phyloP scores from a whole-genome alignment of 2,329 filamentous ascomycete genomes.

The Pseudofabraea citricarpa region DNA sequence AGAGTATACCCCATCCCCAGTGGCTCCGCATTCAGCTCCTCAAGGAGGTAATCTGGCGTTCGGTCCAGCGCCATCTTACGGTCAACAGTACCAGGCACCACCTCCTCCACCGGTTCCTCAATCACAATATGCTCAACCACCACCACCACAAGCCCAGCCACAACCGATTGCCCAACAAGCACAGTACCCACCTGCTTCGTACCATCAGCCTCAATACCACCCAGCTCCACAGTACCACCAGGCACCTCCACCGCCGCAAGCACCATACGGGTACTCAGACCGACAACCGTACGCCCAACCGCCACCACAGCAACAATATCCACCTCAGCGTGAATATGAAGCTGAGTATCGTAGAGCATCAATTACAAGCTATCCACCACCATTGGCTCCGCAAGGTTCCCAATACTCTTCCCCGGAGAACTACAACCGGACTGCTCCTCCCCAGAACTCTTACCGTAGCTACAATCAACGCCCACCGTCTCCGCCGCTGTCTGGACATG shows the following conservation, averaged over 20 bases:
- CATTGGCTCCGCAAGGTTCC: slow-evolving; percentile 1
- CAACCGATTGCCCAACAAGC: not conserved
- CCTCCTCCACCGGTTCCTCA: slow-evolving; percentile 8
- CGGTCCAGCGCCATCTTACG: slow-evolving; percentile 29
- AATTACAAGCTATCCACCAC: slow-evolving; percentile 1
- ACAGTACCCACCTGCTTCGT: not conserved
- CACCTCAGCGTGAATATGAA: slow-evolving; percentile 13
- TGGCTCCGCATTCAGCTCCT: slow-evolving; percentile 21
- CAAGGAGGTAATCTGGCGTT: slow-evolving; percentile 27
- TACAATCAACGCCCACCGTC: slow-evolving; percentile 7
- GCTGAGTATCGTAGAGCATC: slow-evolving; percentile 17
- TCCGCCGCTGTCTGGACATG: slow-evolving; percentile 8
- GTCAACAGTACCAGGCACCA: slow-evolving; percentile 12
- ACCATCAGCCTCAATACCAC: slow-evolving; percentile 8
- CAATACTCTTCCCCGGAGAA: slow-evolving; percentile 14
- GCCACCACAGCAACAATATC: slow-evolving; percentile 8
- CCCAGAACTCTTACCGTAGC: slow-evolving; percentile 7
- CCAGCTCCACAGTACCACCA: slow-evolving; percentile 21
- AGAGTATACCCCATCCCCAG: slow-evolving; percentile 11
- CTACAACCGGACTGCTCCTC: slow-evolving; percentile 7
- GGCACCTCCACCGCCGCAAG: slow-evolving; percentile 14
- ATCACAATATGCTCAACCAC: slow-evolving; percentile 13
- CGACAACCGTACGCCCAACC: slow-evolving; percentile 10
- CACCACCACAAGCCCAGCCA: slow-evolving; percentile 3
- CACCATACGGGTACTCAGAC: slow-evolving; percentile 6